These are phyloP conservation scores for Aspergillus awamori DNA, from an alignment of 2,329 filamentous ascomycete species.

Conservation along the genomic window DNA sequence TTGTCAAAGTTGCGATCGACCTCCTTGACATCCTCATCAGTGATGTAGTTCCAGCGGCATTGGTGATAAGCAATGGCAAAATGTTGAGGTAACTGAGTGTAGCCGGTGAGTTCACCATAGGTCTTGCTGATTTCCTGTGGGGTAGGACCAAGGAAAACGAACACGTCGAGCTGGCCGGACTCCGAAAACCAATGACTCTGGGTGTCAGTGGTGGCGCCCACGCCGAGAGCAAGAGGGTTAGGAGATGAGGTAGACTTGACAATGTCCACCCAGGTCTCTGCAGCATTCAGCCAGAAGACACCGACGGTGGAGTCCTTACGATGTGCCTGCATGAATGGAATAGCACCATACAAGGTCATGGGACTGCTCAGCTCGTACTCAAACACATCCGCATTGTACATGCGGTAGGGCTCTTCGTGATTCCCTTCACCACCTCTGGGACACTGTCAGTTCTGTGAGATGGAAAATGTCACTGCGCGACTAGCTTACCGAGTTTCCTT, in stretches of 20 bases:
- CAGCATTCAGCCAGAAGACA: slow-evolving; percentile 95
- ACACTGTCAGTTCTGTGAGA: slow-evolving; percentile 24
- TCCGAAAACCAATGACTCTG: slow-evolving; percentile 98
- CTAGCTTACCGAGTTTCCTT: slow-evolving; percentile 73
- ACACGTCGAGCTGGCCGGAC: slow-evolving; percentile 83
- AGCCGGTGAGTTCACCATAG: slow-evolving; percentile 89
- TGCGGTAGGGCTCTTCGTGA: slow-evolving; percentile 83
- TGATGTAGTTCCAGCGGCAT: slow-evolving; percentile 98
- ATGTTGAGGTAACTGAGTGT: slow-evolving; percentile 85
- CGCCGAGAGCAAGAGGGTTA: slow-evolving; percentile 77
- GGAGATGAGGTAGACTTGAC: slow-evolving; percentile 73
- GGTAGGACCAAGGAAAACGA: slow-evolving; percentile 89
- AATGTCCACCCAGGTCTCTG: slow-evolving; percentile 97
- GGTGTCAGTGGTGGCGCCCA: slow-evolving; percentile 70
- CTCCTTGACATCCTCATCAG: slow-evolving; percentile 94
- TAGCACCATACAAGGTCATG: slow-evolving; percentile 97
- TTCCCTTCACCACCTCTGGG: slow-evolving; percentile 75
- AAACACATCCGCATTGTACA: slow-evolving; percentile 97
- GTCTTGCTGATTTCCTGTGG: slow-evolving; percentile 78
- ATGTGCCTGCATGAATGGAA: slow-evolving; percentile 97
- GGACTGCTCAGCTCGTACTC: slow-evolving; percentile 96
- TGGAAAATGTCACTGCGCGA: background rate
- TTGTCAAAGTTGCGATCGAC: slow-evolving; percentile 97
- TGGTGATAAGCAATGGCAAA: slow-evolving; percentile 95
- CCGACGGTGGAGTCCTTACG: slow-evolving; percentile 90